A percentile compares a stretch with the other conserved stretches of the same genome.
Conservation (phyloP, 129 eudicot species). For the Centaurea solstitialis region DNA sequence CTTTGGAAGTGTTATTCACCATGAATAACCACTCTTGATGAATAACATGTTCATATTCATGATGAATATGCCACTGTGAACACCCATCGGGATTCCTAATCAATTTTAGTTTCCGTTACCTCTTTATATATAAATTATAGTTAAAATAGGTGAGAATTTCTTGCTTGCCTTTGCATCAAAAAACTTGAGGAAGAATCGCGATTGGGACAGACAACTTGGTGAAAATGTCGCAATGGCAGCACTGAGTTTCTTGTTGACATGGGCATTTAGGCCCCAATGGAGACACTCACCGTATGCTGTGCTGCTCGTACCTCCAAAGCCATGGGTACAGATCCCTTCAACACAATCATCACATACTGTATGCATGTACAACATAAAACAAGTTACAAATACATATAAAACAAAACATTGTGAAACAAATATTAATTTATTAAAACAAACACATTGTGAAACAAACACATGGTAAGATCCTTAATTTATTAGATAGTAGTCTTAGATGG, state of each 20-base stretch:
- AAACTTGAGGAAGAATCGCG: constrained; percentile 69
- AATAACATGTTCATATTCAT: no score
- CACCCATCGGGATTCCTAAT: no score
- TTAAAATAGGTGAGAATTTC: neutral
- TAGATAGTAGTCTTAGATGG: no score
- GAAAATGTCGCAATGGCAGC: constrained; percentile 57
- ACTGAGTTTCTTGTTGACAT: constrained; percentile 78
- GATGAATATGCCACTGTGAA: no score
- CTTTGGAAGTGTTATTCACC: no score
- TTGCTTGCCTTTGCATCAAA: constrained; percentile 70
- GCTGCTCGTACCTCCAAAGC: constrained; percentile 84
- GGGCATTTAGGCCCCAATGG: constrained; percentile 77
- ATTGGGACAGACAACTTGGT: constrained; percentile 65
- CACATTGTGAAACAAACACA: no score
- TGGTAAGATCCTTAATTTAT: no score
- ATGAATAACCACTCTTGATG: no score
- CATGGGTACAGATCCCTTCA: constrained; percentile 80
- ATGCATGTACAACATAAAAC: constrained; percentile 26
- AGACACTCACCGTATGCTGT: constrained; percentile 79
- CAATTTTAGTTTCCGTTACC: no score
- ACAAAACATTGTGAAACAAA: no score
- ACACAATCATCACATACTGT: constrained; percentile 86
- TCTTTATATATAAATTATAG: neutral
- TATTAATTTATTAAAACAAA: no score
- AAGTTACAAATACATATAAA: no score